Base-by-base conservation (phyloP, 139 green algal species). In the Chlamydomonas schloesseri region DNA sequence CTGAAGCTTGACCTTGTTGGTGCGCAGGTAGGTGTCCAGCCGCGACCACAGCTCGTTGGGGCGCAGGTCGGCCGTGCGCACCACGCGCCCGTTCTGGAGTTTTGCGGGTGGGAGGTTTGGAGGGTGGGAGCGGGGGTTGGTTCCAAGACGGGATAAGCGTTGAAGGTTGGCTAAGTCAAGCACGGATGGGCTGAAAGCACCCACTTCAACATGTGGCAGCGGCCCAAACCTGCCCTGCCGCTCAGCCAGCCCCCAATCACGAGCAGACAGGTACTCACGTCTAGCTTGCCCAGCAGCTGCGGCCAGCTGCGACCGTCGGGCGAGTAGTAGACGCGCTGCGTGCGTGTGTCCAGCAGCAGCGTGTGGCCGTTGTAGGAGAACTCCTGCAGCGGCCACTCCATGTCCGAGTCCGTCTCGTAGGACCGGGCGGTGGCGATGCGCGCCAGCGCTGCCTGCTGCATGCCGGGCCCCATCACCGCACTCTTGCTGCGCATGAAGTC, bases 1-100 rank as follows among this genome's bases (percentile, higher is more conserved):
- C 81, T 80, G 33, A 34, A 87, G 68, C 34, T 78, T 71, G 69
- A 87, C 53, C 53, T 74, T 71, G 69, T 87, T 87, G 81, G 69
- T 57, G 1, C 57, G 36, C 3, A 90, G 67, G 73, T 88, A 84
- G 26, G 34, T 37, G 67, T 90, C 87, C 68, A 90, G 34, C 0
- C 73, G 62, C 0, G 46, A 33, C 55, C 84, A 90, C 73, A 90
- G 87, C 24, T 83, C 79, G 46, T 62, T 73, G 64, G 86, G 86
- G 20, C 73, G 80, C 60, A 87, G 71, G 72, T 79, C 72, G 4
- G 74, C 36, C n/a, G 79, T 46, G 14, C 71, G 79, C 24, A 67
- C 55, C 23, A 88, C n/a, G 2, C 73, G 72, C 42, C 83, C 83
- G n/a, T 88, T 68, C 82, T 79, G 76, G 3, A 50, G 42, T n/a